Conservation (phyloP, 139 green algal genomes). For the Pleodorina starrii region DNA sequence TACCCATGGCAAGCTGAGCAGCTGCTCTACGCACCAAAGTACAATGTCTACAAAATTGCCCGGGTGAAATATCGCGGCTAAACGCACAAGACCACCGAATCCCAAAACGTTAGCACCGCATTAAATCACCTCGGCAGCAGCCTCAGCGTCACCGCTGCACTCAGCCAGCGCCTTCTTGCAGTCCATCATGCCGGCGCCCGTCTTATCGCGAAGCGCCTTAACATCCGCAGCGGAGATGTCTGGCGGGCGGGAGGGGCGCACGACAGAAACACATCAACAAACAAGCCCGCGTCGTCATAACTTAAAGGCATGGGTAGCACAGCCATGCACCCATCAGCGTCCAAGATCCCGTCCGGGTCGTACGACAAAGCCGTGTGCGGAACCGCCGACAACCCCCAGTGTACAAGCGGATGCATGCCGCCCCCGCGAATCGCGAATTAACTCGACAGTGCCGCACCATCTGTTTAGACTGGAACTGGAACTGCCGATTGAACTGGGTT, state of each 20-base stretch:
- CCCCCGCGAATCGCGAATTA: too few relatives aligned
- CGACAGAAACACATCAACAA: not conserved
- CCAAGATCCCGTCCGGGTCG: too few relatives aligned
- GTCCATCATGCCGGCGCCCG: slow-evolving; percentile 98
- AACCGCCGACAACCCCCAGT: too few relatives aligned
- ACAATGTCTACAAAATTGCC: slow-evolving; percentile 10
- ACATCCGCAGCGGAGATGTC: slow-evolving; percentile 86
- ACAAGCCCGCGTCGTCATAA: not conserved
- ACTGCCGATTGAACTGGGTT: too few relatives aligned
- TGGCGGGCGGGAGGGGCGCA: slow-evolving; percentile 44
- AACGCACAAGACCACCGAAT: not conserved
- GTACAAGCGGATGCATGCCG: too few relatives aligned
- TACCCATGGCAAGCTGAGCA: too few relatives aligned
- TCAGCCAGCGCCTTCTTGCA: slow-evolving; percentile 98
- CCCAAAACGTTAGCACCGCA: not conserved
- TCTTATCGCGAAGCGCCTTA: slow-evolving; percentile 88
- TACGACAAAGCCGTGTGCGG: too few relatives aligned
- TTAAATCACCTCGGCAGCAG: slow-evolving; percentile 78
- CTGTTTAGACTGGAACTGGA: too few relatives aligned
- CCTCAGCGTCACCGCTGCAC: slow-evolving; percentile 84
- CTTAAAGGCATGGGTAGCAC: too few relatives aligned
- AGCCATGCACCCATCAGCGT: too few relatives aligned
- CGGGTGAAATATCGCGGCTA: not conserved
- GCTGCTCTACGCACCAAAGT: too few relatives aligned
- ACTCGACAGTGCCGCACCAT: too few relatives aligned